These are phyloP conservation scores for Gryganskiella cystojenkinii DNA, from an alignment of 192 early-diverging fungal genomes.

Conservation along the genomic window DNA sequence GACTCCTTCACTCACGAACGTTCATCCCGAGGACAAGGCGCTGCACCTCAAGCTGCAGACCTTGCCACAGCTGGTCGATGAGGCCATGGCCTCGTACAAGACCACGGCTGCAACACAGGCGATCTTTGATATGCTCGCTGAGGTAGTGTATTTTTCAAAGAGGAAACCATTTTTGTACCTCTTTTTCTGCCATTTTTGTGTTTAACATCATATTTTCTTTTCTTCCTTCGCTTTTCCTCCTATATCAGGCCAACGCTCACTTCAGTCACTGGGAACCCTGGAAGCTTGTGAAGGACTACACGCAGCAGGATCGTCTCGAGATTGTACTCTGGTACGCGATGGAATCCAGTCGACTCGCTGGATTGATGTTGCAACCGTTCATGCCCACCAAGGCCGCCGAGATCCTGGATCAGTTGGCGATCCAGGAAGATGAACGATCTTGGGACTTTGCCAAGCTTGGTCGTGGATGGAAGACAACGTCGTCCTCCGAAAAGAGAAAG, in stretches of 20 bases:
- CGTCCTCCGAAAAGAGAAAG: not conserved
- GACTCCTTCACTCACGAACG: not conserved
- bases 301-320: constrained; percentile 61
- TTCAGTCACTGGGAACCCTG: constrained; percentile 83
- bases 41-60: constrained; percentile 41
- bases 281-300: constrained; percentile 69
- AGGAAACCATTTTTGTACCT: not conserved
- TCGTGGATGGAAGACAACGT: constrained; percentile 64
- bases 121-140: constrained; percentile 73
- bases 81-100: constrained; percentile 47
- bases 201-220: not conserved
- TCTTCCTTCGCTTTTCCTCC: no score
- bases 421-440: constrained; percentile 64
- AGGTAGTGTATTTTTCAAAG: constrained; percentile 34
- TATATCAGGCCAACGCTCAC: constrained; percentile 76
- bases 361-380: constrained; percentile 82
- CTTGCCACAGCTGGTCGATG: constrained; percentile 47
- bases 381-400: constrained; percentile 81
- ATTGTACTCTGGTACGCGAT: constrained; percentile 77
- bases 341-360: constrained; percentile 80
- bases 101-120: constrained; percentile 29
- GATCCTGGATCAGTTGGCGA: constrained; percentile 75
- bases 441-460: constrained; percentile 71
- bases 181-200: not conserved
- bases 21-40: constrained; percentile 34